Evolutionary conservation across 176 grass and related monocot genomes (phyloP), one percentile per base, ranked within the genome.

Genomic region (Urochloa ruziziensis): DNA sequence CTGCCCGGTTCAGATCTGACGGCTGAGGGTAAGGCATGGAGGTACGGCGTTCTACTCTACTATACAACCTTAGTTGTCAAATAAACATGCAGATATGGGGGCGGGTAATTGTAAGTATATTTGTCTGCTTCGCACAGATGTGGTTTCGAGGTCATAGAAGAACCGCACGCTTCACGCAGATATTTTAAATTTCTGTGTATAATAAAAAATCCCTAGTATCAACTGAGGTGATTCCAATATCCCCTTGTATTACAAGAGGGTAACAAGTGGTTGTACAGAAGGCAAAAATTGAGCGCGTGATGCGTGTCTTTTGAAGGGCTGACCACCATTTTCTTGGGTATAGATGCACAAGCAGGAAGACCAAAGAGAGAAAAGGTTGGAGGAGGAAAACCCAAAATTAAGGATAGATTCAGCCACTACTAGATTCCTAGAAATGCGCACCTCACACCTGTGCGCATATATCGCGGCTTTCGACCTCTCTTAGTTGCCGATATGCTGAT

Each of bases 401-500:
- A 69, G 37, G 58, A 40, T 59, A 33, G 37, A 56, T 62, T 79
- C 73, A 75, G 0, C 39, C 80, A 82, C 78, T 64, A 47, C 65
- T 23, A 75, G 69, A 78, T 87, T 84, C 80, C 44, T 76, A 24
- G 78, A 88, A 17, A 24, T 74, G 54, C 46, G 46, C 39, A 10
- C 61, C 71, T 75, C 71, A 62, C 82, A 89, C 48, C 48, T 74
- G 15, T 40, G 32, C 30, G 32, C 52, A n/a, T n/a, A n/a, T n/a
- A 74, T 60, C 52, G n/a, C 53, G 61, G 18, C 25, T 77, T 57
- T 48, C 47, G 34, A 13, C 59, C 81, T 56, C 67, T 74, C 82
- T 9, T 89, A 74, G 75, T 84, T 75, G 60, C 81, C 82, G 36
- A 74, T 66, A 80, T 47, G 82, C 39, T 69, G 49, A 84, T 75